Conservation (phyloP, 2,329 filamentous ascomycete species). For the Claviceps sp. region DNA sequence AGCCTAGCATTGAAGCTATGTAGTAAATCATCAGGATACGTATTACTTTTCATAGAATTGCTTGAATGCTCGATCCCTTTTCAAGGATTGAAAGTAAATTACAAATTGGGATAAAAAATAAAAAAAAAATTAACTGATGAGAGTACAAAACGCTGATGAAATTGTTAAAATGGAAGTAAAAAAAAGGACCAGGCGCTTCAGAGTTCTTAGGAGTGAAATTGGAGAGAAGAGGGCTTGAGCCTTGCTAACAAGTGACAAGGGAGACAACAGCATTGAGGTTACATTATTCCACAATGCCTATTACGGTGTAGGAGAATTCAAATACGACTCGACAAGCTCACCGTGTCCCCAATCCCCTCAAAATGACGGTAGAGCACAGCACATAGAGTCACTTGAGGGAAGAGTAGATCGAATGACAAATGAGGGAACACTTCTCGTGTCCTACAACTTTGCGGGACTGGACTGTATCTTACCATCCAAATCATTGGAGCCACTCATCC, state of each 20-base stretch:
- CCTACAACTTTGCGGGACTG: not conserved
- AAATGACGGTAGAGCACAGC: not conserved
- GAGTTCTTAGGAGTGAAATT: not conserved
- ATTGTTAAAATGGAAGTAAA: no score
- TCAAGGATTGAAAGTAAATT: no score
- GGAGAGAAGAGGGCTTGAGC: not conserved
- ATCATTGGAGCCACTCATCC: slow-evolving; percentile 19
- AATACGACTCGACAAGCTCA: not conserved
- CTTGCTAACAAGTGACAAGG: not conserved
- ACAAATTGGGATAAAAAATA: no score
- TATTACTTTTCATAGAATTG: no score
- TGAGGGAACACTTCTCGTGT: not conserved
- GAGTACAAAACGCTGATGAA: no score
- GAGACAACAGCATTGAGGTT: not conserved
- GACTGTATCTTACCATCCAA: slow-evolving; percentile 1
- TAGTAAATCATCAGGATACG: not conserved
- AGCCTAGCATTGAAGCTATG: not conserved
- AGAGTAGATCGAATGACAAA: not conserved
- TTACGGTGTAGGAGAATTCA: not conserved
- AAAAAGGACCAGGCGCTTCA: not conserved
- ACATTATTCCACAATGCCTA: not conserved
- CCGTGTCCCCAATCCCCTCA: not conserved
- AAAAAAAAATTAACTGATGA: no score
- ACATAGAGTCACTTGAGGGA: not conserved
- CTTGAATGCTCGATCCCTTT: no score